phyloP scores from a whole-genome alignment of 1,284 basidiomycete species.

The Mycena citricolor region DNA sequence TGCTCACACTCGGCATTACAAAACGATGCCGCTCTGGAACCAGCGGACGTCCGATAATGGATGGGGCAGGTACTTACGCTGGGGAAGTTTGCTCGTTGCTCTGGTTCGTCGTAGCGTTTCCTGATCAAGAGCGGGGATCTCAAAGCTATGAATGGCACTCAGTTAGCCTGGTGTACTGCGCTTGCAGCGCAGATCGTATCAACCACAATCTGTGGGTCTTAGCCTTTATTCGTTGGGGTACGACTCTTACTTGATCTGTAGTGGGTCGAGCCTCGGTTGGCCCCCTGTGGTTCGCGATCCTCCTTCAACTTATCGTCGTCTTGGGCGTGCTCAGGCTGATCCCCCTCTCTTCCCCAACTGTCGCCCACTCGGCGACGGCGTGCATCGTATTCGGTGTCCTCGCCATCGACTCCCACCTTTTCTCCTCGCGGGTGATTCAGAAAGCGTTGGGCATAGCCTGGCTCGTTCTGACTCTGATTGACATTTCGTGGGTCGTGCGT shows the following conservation, averaged over 20 bases:
- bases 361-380: constrained; percentile 78
- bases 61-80: too few relatives aligned
- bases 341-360: constrained; percentile 85
- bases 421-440: constrained; percentile 36
- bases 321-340: constrained; percentile 78
- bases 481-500: constrained; percentile 43
- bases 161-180: too few relatives aligned
- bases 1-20: too few relatives aligned
- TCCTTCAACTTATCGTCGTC: constrained; percentile 81
- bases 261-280: constrained; percentile 46
- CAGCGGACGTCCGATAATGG: too few relatives aligned
- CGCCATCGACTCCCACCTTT: constrained; percentile 15
- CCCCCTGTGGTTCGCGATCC: constrained; percentile 89
- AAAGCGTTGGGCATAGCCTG: constrained; percentile 38
- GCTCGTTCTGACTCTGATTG: constrained; percentile 38
- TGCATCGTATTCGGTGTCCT: constrained; percentile 28
- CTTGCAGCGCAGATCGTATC: too few relatives aligned
- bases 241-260: neutral
- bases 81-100: too few relatives aligned
- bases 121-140: too few relatives aligned
- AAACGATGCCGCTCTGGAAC: too few relatives aligned
- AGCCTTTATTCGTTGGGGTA: neutral
- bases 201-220: too few relatives aligned
- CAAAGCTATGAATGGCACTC: too few relatives aligned
- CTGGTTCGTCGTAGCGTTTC: too few relatives aligned